These are phyloP conservation scores for Neopestalotiopsis sp. DNA, from an alignment of 2,329 filamentous ascomycete genomes.

Conservation along the genomic window DNA sequence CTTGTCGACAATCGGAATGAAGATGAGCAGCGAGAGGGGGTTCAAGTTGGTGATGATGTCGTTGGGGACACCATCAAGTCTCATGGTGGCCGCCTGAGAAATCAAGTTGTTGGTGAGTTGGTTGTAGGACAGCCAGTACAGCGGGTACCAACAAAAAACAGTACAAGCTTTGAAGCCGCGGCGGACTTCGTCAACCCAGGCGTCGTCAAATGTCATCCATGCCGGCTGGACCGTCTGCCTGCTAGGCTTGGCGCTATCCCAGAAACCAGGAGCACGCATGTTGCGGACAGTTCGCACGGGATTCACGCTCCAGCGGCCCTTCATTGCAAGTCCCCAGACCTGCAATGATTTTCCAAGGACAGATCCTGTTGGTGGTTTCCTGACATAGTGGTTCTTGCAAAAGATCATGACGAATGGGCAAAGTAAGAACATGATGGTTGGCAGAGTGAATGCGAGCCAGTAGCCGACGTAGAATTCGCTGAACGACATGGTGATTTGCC, in stretches of 20 bases:
- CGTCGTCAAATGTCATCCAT: slow-evolving; percentile 86
- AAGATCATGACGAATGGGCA: slow-evolving; percentile 67
- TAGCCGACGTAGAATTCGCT: slow-evolving; percentile 78
- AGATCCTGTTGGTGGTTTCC: slow-evolving; percentile 52
- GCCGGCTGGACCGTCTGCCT: slow-evolving; percentile 58
- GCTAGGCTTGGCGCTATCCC: slow-evolving; percentile 73
- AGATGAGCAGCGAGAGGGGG: slow-evolving; percentile 75
- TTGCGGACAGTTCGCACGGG: slow-evolving; percentile 46
- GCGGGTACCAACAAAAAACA: slow-evolving; percentile 74
- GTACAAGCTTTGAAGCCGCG: slow-evolving; percentile 73
- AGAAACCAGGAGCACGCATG: slow-evolving; percentile 58
- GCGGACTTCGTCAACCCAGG: slow-evolving; percentile 80
- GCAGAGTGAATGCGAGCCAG: slow-evolving; percentile 73
- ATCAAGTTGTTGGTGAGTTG: slow-evolving; percentile 67
- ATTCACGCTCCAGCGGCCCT: slow-evolving; percentile 68
- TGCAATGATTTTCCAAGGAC: slow-evolving; percentile 63
- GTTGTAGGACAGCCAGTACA: slow-evolving; percentile 65
- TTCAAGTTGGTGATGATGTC: slow-evolving; percentile 79
- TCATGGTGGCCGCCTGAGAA: slow-evolving; percentile 70
- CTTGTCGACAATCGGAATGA: slow-evolving; percentile 74
- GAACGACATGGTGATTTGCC: slow-evolving; percentile 72
- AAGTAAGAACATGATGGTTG: slow-evolving; percentile 67
- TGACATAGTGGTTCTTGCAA: slow-evolving; percentile 65
- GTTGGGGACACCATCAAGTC: slow-evolving; percentile 75
- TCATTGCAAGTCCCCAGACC: slow-evolving; percentile 65